Percentiles rank a stretch among this genome's conserved stretches.
phyloP scores from a whole-genome alignment of 139 green algal species.

The Tetraselmis chui region DNA sequence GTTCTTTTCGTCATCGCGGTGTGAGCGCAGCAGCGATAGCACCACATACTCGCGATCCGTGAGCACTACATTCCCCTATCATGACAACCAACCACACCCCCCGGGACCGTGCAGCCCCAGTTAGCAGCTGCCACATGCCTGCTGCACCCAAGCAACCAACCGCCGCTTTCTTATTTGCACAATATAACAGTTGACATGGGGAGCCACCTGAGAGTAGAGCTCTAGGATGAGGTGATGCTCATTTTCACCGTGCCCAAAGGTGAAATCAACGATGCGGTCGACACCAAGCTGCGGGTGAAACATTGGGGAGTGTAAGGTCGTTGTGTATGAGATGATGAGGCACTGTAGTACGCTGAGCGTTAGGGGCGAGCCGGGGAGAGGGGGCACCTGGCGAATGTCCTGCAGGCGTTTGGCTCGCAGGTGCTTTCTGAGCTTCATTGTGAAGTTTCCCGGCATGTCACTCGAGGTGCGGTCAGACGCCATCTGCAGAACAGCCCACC shows the following conservation, averaged over 20 bases:
- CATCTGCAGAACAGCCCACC: too few relatives aligned
- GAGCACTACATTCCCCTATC: slow-evolving; percentile 94
- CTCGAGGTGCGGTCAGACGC: slow-evolving; percentile 3
- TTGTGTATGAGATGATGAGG: too few relatives aligned
- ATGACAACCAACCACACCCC: too few relatives aligned
- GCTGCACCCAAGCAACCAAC: too few relatives aligned
- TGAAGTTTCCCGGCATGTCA: slow-evolving; percentile 85
- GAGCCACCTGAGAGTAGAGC: slow-evolving; percentile 76
- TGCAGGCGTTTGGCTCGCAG: slow-evolving; percentile 80
- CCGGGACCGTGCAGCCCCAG: too few relatives aligned
- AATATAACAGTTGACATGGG: neutral
- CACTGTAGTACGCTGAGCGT: too few relatives aligned
- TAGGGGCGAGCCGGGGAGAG: too few relatives aligned
- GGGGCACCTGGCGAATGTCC: slow-evolving; percentile 60
- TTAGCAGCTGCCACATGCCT: too few relatives aligned
- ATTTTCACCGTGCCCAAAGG: slow-evolving; percentile 76
- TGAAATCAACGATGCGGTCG: slow-evolving; percentile 90
- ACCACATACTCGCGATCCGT: slow-evolving; percentile 83
- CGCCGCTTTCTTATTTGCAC: neutral
- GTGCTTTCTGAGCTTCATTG: slow-evolving; percentile 95
- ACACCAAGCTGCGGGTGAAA: slow-evolving; percentile 60
- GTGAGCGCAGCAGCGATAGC: slow-evolving; percentile 84
- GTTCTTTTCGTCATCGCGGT: slow-evolving; percentile 84
- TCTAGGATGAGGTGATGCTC: slow-evolving; percentile 90
- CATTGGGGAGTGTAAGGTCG: too few relatives aligned